phyloP scores from a whole-genome alignment of 306 rosid genomes.

The Dalbergia cultrata region DNA sequence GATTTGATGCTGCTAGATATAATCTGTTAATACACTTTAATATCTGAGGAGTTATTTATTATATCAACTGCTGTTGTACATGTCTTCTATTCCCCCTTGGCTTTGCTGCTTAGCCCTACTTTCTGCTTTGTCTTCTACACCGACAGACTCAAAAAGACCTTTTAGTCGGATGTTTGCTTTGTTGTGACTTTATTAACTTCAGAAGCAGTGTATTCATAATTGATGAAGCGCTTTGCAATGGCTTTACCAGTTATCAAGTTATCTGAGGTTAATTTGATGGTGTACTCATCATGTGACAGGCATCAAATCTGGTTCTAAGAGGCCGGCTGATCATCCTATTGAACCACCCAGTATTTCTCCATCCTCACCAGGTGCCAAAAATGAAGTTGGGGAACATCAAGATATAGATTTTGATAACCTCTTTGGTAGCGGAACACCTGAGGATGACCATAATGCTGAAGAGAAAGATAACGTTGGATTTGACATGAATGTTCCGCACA shows the following conservation, averaged over 20 bases:
- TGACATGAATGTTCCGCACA: slow-evolving; percentile 62
- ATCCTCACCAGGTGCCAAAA: slow-evolving; percentile 65
- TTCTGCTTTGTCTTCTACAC: slow-evolving; percentile 1
- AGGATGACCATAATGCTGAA: slow-evolving; percentile 66
- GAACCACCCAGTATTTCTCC: slow-evolving; percentile 57
- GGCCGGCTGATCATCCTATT: slow-evolving; percentile 52
- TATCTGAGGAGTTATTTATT: slow-evolving; percentile 28
- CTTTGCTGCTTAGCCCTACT: slow-evolving; percentile 18
- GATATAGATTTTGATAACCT: slow-evolving; percentile 76
- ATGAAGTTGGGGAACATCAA: slow-evolving; percentile 72
- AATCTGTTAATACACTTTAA: slow-evolving; percentile 30
- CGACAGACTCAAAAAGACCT: not conserved
- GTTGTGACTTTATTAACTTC: slow-evolving; percentile 17
- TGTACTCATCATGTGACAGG: slow-evolving; percentile 56
- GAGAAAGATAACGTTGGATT: slow-evolving; percentile 67
- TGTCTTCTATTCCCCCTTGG: not conserved
- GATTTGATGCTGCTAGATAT: slow-evolving; percentile 23
- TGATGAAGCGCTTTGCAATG: slow-evolving; percentile 20
- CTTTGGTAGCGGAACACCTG: slow-evolving; percentile 72
- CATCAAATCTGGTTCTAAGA: slow-evolving; percentile 61
- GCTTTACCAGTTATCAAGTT: not conserved
- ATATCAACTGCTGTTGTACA: not conserved
- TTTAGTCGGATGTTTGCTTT: slow-evolving; percentile 30
- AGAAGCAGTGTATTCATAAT: slow-evolving; percentile 3
- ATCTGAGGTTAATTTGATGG: slow-evolving; percentile 32